phyloP scores from a whole-genome alignment of 225 moss, liverwort and hornwort genomes.

The Sphagnum tenellum region DNA sequence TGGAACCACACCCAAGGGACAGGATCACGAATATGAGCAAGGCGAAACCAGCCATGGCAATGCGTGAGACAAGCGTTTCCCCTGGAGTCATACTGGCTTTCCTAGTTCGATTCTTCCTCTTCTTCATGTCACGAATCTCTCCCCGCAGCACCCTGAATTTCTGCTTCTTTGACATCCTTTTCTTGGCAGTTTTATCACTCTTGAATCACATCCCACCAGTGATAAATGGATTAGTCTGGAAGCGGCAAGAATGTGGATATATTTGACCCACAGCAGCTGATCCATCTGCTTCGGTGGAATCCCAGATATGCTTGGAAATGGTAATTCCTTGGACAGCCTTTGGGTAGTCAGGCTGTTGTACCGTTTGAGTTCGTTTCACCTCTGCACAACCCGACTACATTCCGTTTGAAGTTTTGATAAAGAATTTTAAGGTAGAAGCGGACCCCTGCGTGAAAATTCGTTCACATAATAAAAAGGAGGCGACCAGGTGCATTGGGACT shows the following conservation, averaged over 20 bases:
- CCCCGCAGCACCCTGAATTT: conserved; percentile 26
- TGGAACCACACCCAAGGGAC: no score
- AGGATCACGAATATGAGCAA: no score
- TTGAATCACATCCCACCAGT: conserved; percentile 31
- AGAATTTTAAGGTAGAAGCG: no score
- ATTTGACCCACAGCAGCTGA: conserved; percentile 16
- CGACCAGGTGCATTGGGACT: no score
- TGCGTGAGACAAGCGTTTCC: conserved; percentile 32
- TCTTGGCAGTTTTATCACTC: conserved; percentile 26
- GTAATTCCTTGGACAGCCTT: not conserved
- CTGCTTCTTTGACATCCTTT: conserved; percentile 39
- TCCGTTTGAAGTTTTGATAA: no score
- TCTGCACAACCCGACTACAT: no score
- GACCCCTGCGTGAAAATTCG: no score
- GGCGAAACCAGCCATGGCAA: no score
- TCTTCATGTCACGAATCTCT: conserved; percentile 33
- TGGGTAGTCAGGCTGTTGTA: no score
- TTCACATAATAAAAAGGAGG: no score
- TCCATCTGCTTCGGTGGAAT: conserved; percentile 5
- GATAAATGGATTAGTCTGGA: conserved; percentile 6
- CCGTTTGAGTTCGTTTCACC: no score
- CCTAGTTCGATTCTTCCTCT: conserved; percentile 27
- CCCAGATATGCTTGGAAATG: not conserved
- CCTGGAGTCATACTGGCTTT: conserved; percentile 48
- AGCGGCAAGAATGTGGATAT: conserved; percentile 12